These are phyloP conservation scores for Rhodotorula kratochvilovae DNA, from an alignment of 768 basidiomycete species.

Conservation along the genomic window DNA sequence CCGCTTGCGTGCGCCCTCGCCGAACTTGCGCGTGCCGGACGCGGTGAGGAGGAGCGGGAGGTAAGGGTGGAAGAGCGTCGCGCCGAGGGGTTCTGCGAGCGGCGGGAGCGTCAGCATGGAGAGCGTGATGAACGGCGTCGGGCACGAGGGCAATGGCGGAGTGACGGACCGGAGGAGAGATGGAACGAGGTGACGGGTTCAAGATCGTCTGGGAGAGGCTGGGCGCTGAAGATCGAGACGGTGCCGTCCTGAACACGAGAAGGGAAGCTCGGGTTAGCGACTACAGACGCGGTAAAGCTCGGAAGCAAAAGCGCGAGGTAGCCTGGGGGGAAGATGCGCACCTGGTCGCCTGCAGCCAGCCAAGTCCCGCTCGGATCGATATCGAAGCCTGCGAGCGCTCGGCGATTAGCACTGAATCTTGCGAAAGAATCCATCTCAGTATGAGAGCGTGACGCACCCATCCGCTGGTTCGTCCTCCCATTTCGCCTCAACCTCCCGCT, in stretches of 20 bases:
- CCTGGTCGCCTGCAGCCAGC: conserved; percentile 31
- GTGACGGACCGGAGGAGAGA: neutral
- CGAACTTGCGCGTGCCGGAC: conserved; percentile 6
- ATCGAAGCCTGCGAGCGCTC: conserved; percentile 26
- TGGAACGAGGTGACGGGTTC: conserved; percentile 8
- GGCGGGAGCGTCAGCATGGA: neutral
- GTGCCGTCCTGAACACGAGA: conserved; percentile 23
- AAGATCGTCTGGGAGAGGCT: conserved; percentile 4
- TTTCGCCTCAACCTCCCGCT: conserved; percentile 44
- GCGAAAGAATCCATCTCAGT: too few species aligned
- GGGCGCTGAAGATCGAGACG: conserved; percentile 11
- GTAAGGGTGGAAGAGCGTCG: conserved; percentile 14
- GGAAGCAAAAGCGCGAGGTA: too few species aligned
- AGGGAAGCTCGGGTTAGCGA: too few species aligned
- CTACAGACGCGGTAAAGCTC: too few species aligned
- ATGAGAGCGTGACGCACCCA: conserved; percentile 59
- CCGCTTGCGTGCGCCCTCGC: neutral
- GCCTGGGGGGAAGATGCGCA: too few species aligned
- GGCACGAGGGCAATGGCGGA: neutral
- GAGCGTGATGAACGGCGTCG: neutral
- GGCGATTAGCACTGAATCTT: too few species aligned
- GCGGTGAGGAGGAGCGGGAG: conserved; percentile 4
- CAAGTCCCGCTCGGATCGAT: conserved; percentile 32
- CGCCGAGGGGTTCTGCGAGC: neutral
- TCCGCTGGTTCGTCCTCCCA: conserved; percentile 87